Evolutionary conservation across 176 grass and related monocot species (phyloP).

Genomic region (Oryza longistaminata): DNA sequence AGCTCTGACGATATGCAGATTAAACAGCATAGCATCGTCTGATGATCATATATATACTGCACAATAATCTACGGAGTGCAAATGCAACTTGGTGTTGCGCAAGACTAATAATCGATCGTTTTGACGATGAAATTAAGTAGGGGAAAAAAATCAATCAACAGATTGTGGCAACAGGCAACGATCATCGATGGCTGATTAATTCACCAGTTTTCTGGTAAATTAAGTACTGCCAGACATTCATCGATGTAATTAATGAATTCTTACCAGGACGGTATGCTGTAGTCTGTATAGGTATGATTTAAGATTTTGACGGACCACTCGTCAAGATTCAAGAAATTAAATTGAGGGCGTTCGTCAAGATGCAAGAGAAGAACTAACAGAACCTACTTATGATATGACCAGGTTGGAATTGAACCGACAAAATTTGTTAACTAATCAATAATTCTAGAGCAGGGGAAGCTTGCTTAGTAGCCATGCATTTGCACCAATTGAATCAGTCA

Average conservation of each 20-base stretch:
- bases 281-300: no score
- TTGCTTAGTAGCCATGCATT: neutral
- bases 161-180: neutral
- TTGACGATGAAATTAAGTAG: neutral
- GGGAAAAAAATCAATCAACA: neutral
- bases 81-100: neutral
- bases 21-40: neutral
- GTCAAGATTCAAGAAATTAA: neutral
- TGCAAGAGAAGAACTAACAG: neutral
- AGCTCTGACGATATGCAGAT: no score
- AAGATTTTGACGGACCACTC: neutral
- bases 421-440: no score
- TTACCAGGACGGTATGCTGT: no score
- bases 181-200: neutral
- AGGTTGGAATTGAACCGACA: no score
- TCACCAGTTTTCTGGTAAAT: neutral
- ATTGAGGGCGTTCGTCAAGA: no score
- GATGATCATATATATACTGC: no score
- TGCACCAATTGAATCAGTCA: neutral
- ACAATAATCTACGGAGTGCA: no score
- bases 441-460: no score
- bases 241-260: neutral
- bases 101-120: neutral
- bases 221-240: neutral
- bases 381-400: neutral